Evolutionary conservation across 2,329 filamentous ascomycete species (phyloP), one percentile per base, ranked within the genome.

Genomic region (Kalaharituber pfeilii): DNA sequence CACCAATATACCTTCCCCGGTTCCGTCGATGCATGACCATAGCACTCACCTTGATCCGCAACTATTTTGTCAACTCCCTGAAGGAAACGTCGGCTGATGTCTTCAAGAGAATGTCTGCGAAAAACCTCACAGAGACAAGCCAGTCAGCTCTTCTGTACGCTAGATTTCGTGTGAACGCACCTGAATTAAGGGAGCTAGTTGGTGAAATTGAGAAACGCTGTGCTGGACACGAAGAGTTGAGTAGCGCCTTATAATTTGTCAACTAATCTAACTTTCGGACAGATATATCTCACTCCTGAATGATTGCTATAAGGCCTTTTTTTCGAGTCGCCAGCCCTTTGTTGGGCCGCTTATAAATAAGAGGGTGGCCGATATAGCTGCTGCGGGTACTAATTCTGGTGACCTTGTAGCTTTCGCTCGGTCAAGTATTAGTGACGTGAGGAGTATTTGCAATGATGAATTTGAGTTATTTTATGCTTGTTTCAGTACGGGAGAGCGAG

Each of bases 91-190:
- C 75, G 51, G 73, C 75, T 47, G 80, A 76, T 61, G 79, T 79
- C 49, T 73, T 74, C 22, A 79, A 75, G 66, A 75, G 78, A 53
- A 80, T 79, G 62, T 77, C 78, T 1, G 30, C 33, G n/a, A 47
- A 51, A 13, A 55, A 52, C 33, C 50, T 56, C 39, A 84, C 82
- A 58, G 81, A 84, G 58, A 82, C 81, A 1, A 82, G 80, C 1
- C 78, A 83, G 70, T 84, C 81, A 22, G 79, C 81, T 8, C 67
- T 84, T 7, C 68, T 84, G 1, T 84, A 84, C 62, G 80, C 81
- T 20, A 84, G 84, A 60, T 85, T 84, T 58, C 72, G 80, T 25
- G 77, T 82, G 24, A 77, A 76, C 45, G 81, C 81, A 1, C 73
- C 77, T 2, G 78, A 82, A 59, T 67, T 84, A 53, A 81, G 83